Conservation (phyloP, 805 yeast genomes). For the Hanseniaspora mollemarum region DNA sequence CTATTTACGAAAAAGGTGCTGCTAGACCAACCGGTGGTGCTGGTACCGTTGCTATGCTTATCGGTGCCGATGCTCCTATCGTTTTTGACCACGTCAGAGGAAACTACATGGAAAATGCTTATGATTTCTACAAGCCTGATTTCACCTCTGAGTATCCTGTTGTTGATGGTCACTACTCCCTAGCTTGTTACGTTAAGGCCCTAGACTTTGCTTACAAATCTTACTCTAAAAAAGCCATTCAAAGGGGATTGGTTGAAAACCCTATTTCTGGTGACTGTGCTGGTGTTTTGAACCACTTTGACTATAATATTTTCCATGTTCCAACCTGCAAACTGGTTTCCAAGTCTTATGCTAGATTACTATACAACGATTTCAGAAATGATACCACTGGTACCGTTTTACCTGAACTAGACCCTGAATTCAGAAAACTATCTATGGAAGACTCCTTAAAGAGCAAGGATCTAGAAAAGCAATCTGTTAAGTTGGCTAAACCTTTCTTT, state of each 20-base stretch:
- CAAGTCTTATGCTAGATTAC: slow-evolving; percentile 83
- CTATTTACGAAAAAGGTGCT: slow-evolving; percentile 90
- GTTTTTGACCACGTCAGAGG: slow-evolving; percentile 86
- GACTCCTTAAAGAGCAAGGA: slow-evolving; percentile 66
- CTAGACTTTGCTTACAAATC: slow-evolving; percentile 73
- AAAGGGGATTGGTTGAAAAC: slow-evolving; percentile 36
- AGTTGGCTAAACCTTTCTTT: slow-evolving; percentile 56
- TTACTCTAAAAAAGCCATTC: slow-evolving; percentile 65
- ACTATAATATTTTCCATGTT: slow-evolving; percentile 92
- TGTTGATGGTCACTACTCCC: slow-evolving; percentile 93
- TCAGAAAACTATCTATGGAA: slow-evolving; percentile 35
- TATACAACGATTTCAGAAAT: slow-evolving; percentile 74
- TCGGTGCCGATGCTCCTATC: slow-evolving; percentile 96
- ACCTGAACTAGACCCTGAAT: slow-evolving; percentile 43
- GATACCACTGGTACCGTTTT: slow-evolving; percentile 44
- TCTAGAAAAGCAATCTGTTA: slow-evolving; percentile 76
- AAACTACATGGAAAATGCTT: slow-evolving; percentile 89
- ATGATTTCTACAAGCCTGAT: slow-evolving; percentile 97
- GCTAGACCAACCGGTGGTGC: slow-evolving; percentile 99
- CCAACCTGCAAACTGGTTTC: slow-evolving; percentile 93
- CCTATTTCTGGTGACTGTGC: slow-evolving; percentile 44
- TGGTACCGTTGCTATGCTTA: slow-evolving; percentile 85
- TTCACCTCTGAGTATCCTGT: slow-evolving; percentile 92
- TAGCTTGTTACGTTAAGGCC: slow-evolving; percentile 88
- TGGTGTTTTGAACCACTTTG: slow-evolving; percentile 65